Base-by-base conservation (phyloP, 495 filamentous ascomycete genomes). In the Trichocladium uniseriatum region DNA sequence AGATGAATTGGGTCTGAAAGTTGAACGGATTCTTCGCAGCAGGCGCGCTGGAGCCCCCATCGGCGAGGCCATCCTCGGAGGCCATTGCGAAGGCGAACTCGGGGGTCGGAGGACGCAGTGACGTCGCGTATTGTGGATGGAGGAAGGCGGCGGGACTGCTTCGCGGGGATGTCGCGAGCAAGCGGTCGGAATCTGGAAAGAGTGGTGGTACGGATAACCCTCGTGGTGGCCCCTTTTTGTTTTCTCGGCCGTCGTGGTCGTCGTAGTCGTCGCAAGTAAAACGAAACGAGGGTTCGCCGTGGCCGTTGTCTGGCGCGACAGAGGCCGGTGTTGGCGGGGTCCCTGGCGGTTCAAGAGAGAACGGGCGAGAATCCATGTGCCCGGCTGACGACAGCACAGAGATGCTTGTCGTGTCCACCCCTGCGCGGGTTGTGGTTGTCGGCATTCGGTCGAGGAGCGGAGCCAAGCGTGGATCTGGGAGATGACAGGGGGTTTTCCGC, bases 1-100 rank as follows among this genome's bases (percentile, higher is more conserved):
- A 79, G 59, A 89, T 83, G 18, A 84, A 72, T 56, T 86, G 83
- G 13, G 92, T 84, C 67, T 91, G 79, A 69, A 97, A 98, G 69
- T 95, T 97, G 79, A 98, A 98, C 3, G 89, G 91, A 59, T 75
- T 69, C 49, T 65, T 66, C 28, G 61, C 53, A 57, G 68, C 58
- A 62, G 48, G 67, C 58, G 47, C 56, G 37, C 41, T 53, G 34
- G 53, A 76, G 58, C 57, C 10, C 39, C 51, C 59, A 22, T 56
- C 62, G 31, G 38, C 49, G 37, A 45, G 48, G 45, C 45, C 56
- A 31, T 61, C 60, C 40, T 58, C 65, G 38, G 60, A 60, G 8
- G 64, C 48, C 68, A 73, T 71, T 28, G 53, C 48, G 43, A 54
- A 53, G 50, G 58, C 48, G 27, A 51, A 43, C 45, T 62, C 58